A percentile compares a stretch with the other conserved stretches of the same genome.
These are phyloP conservation scores for Kazachstania sp. DNA, from an alignment of 1,139 yeast genomes.

Conservation along the genomic window DNA sequence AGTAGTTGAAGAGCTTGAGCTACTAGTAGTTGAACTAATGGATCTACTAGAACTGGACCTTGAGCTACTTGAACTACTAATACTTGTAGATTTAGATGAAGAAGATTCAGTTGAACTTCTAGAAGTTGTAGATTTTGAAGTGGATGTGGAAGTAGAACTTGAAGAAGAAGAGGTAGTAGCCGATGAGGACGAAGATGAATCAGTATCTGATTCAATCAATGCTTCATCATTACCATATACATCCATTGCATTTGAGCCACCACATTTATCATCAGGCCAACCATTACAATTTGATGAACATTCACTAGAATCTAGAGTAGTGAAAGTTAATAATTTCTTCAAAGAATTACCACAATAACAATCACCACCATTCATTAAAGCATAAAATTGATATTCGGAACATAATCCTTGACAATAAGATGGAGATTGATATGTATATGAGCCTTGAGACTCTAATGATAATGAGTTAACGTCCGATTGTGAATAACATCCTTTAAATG, in stretches of 20 bases:
- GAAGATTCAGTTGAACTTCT: not conserved
- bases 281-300: slow-evolving; percentile 51
- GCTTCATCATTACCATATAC: slow-evolving; percentile 34
- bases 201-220: not conserved
- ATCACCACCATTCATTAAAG: slow-evolving; percentile 42
- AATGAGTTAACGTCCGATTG: slow-evolving; percentile 7
- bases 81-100: not conserved
- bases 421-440: slow-evolving; percentile 42
- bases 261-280: slow-evolving; percentile 51
- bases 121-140: not conserved
- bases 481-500: slow-evolving; percentile 20
- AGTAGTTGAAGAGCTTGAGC: slow-evolving; percentile 1
- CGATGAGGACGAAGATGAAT: slow-evolving; percentile 6
- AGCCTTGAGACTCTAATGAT: slow-evolving; percentile 29
- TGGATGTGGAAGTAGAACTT: slow-evolving; percentile 2
- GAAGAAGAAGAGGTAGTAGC: not conserved
- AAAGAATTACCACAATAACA: slow-evolving; percentile 53
- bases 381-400: slow-evolving; percentile 44
- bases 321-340: not conserved
- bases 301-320: slow-evolving; percentile 19
- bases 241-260: slow-evolving; percentile 46
- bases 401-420: slow-evolving; percentile 43
- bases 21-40: not conserved
- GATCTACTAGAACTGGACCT: not conserved
- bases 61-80: not conserved